These are phyloP conservation scores for Aureoboletus auriporus DNA, from an alignment of 768 basidiomycete genomes.

Conservation along the genomic window DNA sequence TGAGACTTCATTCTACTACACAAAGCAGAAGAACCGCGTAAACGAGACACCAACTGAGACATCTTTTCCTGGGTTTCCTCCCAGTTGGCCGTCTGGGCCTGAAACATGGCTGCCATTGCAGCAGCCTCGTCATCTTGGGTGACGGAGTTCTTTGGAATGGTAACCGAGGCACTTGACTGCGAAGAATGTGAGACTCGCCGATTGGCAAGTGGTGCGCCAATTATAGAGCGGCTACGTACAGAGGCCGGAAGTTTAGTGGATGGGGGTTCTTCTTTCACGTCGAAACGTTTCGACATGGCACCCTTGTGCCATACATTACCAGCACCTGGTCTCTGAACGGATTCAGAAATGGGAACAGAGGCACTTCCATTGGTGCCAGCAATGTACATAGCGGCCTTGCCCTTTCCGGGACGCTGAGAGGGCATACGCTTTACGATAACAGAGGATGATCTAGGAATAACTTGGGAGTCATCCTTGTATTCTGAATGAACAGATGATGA, in stretches of 20 bases:
- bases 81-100: slow-evolving; percentile 92
- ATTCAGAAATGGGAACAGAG: slow-evolving; percentile 46
- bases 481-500: slow-evolving; percentile 43
- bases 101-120: slow-evolving; percentile 98
- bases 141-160: slow-evolving; percentile 38
- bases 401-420: slow-evolving; percentile 74
- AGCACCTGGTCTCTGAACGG: slow-evolving; percentile 37
- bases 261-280: slow-evolving; percentile 65
- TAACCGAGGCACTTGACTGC: slow-evolving; percentile 33
- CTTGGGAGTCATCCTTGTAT: slow-evolving; percentile 84
- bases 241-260: slow-evolving; percentile 22
- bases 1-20: slow-evolving; percentile 73
- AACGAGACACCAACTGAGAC: slow-evolving; percentile 90
- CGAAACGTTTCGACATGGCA: slow-evolving; percentile 86
- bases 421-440: slow-evolving; percentile 91
- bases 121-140: slow-evolving; percentile 81
- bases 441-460: slow-evolving; percentile 93
- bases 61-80: slow-evolving; percentile 99
- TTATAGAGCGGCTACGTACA: slow-evolving; percentile 32
- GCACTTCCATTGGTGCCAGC: slow-evolving; percentile 41
- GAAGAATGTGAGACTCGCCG: slow-evolving; percentile 25
- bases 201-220: slow-evolving; percentile 16
- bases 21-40: slow-evolving; percentile 48
- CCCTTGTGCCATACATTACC: slow-evolving; percentile 59
- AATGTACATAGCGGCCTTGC: slow-evolving; percentile 76